Evolutionary conservation across 2,329 filamentous ascomycete species (phyloP).

Genomic region (Penicillium verrucosum): DNA sequence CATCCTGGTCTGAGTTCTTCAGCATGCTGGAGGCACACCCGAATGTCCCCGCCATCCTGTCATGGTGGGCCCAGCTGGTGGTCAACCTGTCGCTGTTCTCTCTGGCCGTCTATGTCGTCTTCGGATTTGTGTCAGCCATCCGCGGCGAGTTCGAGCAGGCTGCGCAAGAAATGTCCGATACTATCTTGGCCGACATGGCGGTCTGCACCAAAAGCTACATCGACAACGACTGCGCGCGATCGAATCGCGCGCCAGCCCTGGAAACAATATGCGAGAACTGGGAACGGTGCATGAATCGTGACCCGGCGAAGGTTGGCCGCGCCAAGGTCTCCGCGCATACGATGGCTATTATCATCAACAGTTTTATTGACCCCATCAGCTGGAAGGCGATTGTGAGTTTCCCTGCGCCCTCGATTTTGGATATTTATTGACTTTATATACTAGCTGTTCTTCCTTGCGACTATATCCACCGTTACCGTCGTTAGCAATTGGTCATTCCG

Average conservation of each 20-base stretch:
- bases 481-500: slow-evolving; percentile 60
- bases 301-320: slow-evolving; percentile 72
- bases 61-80: slow-evolving; percentile 62
- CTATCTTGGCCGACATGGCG: slow-evolving; percentile 69
- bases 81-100: slow-evolving; percentile 51
- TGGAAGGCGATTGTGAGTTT: slow-evolving; percentile 69
- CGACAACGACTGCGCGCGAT: slow-evolving; percentile 69
- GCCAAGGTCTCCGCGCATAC: slow-evolving; percentile 81
- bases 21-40: slow-evolving; percentile 63
- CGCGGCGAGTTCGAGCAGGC: slow-evolving; percentile 72
- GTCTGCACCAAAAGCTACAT: slow-evolving; percentile 70
- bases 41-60: slow-evolving; percentile 62
- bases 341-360: slow-evolving; percentile 89
- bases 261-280: slow-evolving; percentile 71
- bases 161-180: slow-evolving; percentile 63
- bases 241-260: slow-evolving; percentile 68
- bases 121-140: slow-evolving; percentile 66
- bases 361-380: slow-evolving; percentile 85
- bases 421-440: slow-evolving; percentile 15
- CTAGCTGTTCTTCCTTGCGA: slow-evolving; percentile 40
- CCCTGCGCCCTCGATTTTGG: not conserved
- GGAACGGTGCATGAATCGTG: slow-evolving; percentile 82
- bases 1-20: slow-evolving; percentile 53
- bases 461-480: slow-evolving; percentile 50
- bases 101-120: slow-evolving; percentile 61